Conservation (phyloP, 805 yeast species). For the Spencermartinsiella europaea region DNA sequence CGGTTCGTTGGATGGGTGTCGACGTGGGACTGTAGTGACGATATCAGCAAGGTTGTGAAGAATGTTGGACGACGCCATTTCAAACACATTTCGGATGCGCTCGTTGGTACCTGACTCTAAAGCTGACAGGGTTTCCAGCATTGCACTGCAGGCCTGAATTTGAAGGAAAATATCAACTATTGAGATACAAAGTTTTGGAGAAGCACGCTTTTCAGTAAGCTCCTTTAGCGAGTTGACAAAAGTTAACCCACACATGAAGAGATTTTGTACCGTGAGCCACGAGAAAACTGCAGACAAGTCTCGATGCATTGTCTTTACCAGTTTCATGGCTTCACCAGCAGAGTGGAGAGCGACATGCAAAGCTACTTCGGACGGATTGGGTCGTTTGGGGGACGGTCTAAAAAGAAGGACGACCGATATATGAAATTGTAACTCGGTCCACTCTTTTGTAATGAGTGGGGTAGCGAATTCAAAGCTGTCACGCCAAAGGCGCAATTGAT, state of each 20-base stretch:
- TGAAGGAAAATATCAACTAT: conserved; percentile 4
- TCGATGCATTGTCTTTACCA: conserved; percentile 6
- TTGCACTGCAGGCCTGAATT: conserved; percentile 5
- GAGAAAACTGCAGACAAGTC: conserved; percentile 6
- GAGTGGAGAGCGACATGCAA: conserved; percentile 5
- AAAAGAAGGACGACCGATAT: conserved; percentile 3
- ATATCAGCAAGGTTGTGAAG: conserved; percentile 3
- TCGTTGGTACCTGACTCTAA: conserved; percentile 4
- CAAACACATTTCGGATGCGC: conserved; percentile 5
- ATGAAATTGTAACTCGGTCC: conserved; percentile 8
- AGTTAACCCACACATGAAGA: conserved; percentile 7
- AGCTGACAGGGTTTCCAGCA: conserved; percentile 6
- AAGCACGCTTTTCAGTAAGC: not conserved
- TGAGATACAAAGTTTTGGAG: conserved; percentile 2
- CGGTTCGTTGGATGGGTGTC: not conserved
- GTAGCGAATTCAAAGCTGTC: not conserved
- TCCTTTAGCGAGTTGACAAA: conserved; percentile 4
- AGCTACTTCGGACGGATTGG: conserved; percentile 1
- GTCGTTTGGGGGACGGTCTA: conserved; percentile 6
- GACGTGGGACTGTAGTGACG: not conserved
- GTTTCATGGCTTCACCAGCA: conserved; percentile 6
- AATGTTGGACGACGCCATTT: conserved; percentile 7
- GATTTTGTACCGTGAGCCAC: conserved; percentile 5
- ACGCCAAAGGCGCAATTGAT: conserved; percentile 6
- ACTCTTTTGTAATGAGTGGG: conserved; percentile 8